These are phyloP conservation scores for Fusarium sp. DNA, from an alignment of 2,329 filamentous ascomycete species.

Conservation along the genomic window DNA sequence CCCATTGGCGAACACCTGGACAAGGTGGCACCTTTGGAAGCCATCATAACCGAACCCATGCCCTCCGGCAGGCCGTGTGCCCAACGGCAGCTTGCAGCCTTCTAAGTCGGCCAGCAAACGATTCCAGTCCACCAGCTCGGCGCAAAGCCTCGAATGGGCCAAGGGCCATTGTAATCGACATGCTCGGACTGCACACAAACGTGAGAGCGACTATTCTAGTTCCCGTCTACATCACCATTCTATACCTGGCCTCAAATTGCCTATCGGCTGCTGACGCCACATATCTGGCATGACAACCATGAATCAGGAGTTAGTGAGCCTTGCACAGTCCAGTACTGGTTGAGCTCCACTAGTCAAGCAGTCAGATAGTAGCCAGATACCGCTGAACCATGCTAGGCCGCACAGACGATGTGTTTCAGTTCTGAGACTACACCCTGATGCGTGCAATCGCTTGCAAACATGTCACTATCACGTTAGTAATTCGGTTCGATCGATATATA, in stretches of 20 bases:
- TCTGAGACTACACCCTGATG: slow-evolving; percentile 36
- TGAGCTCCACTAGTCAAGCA: slow-evolving; percentile 44
- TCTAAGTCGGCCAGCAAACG: slow-evolving; percentile 38
- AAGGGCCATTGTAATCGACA: slow-evolving; percentile 42
- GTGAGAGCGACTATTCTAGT: slow-evolving; percentile 26
- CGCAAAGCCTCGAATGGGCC: slow-evolving; percentile 47
- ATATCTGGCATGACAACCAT: slow-evolving; percentile 46
- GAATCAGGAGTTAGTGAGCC: slow-evolving; percentile 39
- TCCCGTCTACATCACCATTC: slow-evolving; percentile 32
- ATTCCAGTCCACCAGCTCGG: slow-evolving; percentile 43
- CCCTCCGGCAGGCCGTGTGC: slow-evolving; percentile 39
- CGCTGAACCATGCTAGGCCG: slow-evolving; percentile 35
- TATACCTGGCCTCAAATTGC: slow-evolving; percentile 33
- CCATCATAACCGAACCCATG: slow-evolving; percentile 43
- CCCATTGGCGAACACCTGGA: slow-evolving; percentile 50
- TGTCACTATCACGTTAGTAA: slow-evolving; percentile 15
- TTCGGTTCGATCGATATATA: neutral
- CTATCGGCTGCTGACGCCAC: slow-evolving; percentile 46
- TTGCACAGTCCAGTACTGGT: slow-evolving; percentile 25
- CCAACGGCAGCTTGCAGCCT: slow-evolving; percentile 46
- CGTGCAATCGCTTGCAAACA: slow-evolving; percentile 22
- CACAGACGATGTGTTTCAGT: slow-evolving; percentile 40
- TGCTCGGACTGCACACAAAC: slow-evolving; percentile 26
- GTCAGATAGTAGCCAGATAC: slow-evolving; percentile 33
- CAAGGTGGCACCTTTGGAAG: slow-evolving; percentile 44